A percentile compares a stretch with the other conserved stretches of the same genome.
phyloP scores from a whole-genome alignment of 2,329 filamentous ascomycete genomes.

The Tympanopsis confertula region DNA sequence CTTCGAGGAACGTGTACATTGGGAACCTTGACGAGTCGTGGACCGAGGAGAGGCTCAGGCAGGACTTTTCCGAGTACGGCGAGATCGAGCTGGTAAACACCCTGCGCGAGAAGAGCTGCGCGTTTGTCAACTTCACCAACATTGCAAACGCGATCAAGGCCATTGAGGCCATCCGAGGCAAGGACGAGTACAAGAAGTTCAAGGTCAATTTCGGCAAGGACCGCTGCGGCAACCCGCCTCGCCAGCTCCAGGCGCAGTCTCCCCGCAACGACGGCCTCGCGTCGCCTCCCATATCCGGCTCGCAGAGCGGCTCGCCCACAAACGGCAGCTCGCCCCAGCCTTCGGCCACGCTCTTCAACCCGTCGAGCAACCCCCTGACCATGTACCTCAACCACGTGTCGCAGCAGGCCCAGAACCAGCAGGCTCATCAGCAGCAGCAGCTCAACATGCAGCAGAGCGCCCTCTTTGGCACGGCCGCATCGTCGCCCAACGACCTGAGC shows the following conservation, averaged over 20 bases:
- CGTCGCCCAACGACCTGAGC: constrained; percentile 41
- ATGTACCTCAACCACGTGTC: constrained; percentile 83
- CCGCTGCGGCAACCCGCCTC: constrained; percentile 87
- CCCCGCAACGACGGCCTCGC: constrained; percentile 51
- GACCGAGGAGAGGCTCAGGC: constrained; percentile 88
- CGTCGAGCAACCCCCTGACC: constrained; percentile 76
- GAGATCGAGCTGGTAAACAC: constrained; percentile 98
- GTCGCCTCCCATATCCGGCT: constrained; percentile 45
- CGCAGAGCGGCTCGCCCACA: constrained; percentile 44
- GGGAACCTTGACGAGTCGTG: constrained; percentile 95
- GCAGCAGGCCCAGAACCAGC: constrained; percentile 61
- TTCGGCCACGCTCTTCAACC: constrained; percentile 67
- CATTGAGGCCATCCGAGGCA: constrained; percentile 86
- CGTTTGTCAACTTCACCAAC: constrained; percentile 99
- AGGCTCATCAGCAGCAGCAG: constrained; percentile 63
- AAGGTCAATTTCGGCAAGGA: constrained; percentile 99
- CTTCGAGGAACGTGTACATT: constrained; percentile 96
- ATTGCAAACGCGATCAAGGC: constrained; percentile 99
- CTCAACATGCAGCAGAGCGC: constrained; percentile 68
- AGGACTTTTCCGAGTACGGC: constrained; percentile 94
- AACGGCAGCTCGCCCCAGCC: constrained; percentile 45
- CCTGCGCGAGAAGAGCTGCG: constrained; percentile 94
- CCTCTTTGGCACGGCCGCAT: constrained; percentile 64
- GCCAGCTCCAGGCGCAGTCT: constrained; percentile 65
- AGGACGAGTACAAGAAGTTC: constrained; percentile 95